Evolutionary conservation across 1,284 basidiomycete genomes (phyloP).

Genomic region (Pseudozyma hubeiensis): DNA sequence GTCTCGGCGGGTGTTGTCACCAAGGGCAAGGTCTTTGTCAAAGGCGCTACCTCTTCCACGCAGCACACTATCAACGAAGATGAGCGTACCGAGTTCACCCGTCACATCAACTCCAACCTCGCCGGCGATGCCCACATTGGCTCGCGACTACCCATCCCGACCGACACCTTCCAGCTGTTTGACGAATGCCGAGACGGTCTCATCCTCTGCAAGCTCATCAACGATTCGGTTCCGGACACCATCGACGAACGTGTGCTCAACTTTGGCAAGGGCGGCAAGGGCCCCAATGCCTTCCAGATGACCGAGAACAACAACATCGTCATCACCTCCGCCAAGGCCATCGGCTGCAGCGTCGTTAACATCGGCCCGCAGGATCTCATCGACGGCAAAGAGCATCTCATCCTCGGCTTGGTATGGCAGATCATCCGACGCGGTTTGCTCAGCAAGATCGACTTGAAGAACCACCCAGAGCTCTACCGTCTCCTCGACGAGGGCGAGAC

Average conservation of each 20-base stretch:
- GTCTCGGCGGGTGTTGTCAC: slow-evolving; percentile 70
- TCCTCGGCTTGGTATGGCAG: slow-evolving; percentile 99
- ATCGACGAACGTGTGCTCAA: slow-evolving; percentile 98
- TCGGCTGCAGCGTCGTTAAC: slow-evolving; percentile 98
- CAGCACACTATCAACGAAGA: slow-evolving; percentile 99
- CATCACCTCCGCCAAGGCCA: slow-evolving; percentile 96
- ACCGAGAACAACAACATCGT: slow-evolving; percentile 99
- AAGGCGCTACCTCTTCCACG: slow-evolving; percentile 93
- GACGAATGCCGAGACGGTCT: slow-evolving; percentile 95
- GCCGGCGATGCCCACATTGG: slow-evolving; percentile 89
- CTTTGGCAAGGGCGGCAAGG: slow-evolving; percentile 70
- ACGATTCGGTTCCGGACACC: slow-evolving; percentile 98
- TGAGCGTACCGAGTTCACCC: slow-evolving; percentile 93
- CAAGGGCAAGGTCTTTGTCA: slow-evolving; percentile 89
- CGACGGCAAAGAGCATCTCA: slow-evolving; percentile 94
- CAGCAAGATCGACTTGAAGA: slow-evolving; percentile 95
- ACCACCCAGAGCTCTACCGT: slow-evolving; percentile 95
- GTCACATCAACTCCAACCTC: slow-evolving; percentile 93
- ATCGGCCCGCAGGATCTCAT: slow-evolving; percentile 93
- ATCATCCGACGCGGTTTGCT: slow-evolving; percentile 93
- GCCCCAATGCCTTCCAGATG: slow-evolving; percentile 92
- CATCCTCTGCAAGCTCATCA: slow-evolving; percentile 97
- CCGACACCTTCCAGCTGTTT: slow-evolving; percentile 98
- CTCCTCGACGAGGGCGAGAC: slow-evolving; percentile 96
- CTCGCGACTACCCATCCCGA: slow-evolving; percentile 87